phyloP scores from a whole-genome alignment of 148 eudicot genomes.

The Chenopodium berlandieri region DNA sequence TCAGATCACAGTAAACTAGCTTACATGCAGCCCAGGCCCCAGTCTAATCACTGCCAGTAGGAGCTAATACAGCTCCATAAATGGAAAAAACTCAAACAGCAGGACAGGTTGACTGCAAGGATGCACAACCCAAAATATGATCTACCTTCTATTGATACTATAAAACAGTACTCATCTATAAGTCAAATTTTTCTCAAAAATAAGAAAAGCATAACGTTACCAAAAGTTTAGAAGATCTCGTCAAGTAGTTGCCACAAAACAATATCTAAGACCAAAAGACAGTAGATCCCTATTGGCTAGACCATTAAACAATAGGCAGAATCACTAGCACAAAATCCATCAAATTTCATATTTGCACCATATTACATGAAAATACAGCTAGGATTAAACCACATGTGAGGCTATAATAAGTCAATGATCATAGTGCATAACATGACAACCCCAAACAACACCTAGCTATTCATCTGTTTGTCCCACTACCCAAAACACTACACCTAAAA shows the following conservation, averaged over 20 bases:
- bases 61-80: background rate
- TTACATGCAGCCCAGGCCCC: background rate
- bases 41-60: background rate
- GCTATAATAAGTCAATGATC: background rate
- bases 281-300: background rate
- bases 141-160: too few relatives aligned
- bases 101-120: background rate
- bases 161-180: background rate
- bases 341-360: background rate
- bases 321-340: background rate
- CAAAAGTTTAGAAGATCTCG: background rate
- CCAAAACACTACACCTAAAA: background rate
- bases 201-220: background rate
- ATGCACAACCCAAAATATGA: background rate
- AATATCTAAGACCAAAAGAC: background rate
- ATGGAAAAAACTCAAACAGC: background rate
- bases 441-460: background rate
- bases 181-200: background rate
- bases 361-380: background rate
- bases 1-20: background rate
- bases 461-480: background rate
- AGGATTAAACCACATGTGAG: background rate
- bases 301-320: background rate
- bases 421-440: background rate
- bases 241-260: background rate